Conservation (phyloP, 345 rosid species). For the Lagerstroemia speciosa region DNA sequence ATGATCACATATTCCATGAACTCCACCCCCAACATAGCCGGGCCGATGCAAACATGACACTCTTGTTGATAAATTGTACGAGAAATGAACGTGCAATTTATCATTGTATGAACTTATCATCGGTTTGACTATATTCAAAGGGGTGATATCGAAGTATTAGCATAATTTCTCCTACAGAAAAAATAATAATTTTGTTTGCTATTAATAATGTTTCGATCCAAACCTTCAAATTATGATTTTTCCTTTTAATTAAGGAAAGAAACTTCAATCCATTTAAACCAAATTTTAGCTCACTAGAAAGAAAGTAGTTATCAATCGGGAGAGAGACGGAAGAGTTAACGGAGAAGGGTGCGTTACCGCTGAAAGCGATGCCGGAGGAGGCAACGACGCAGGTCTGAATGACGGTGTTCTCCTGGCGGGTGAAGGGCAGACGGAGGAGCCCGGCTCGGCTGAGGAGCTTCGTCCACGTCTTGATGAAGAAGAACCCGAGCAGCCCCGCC, state of each 20-base stretch:
- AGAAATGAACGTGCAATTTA: background rate
- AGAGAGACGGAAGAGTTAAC: background rate
- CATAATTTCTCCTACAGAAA: background rate
- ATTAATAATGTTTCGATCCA: too few relatives aligned
- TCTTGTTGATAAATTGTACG: background rate
- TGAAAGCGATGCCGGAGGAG: constrained; percentile 16
- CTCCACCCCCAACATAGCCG: background rate
- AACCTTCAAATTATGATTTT: too few relatives aligned
- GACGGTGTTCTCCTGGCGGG: constrained; percentile 22
- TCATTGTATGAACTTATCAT: background rate
- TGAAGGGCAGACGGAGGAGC: constrained; percentile 16
- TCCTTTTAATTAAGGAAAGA: too few relatives aligned
- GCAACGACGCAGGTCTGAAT: constrained; percentile 23
- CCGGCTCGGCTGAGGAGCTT: constrained; percentile 8
- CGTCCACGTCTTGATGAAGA: constrained; percentile 18
- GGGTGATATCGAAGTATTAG: too few relatives aligned
- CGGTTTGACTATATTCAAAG: background rate
- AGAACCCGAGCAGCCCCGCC: constrained; percentile 20
- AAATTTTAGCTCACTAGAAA: too few relatives aligned
- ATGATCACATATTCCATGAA: background rate
- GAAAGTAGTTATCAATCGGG: background rate
- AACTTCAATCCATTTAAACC: too few relatives aligned
- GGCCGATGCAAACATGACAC: background rate
- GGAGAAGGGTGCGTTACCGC: background rate
- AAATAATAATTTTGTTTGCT: background rate